These are phyloP conservation scores for Cystobasidium pallidum DNA, from an alignment of 1,284 basidiomycete species.

Conservation along the genomic window DNA sequence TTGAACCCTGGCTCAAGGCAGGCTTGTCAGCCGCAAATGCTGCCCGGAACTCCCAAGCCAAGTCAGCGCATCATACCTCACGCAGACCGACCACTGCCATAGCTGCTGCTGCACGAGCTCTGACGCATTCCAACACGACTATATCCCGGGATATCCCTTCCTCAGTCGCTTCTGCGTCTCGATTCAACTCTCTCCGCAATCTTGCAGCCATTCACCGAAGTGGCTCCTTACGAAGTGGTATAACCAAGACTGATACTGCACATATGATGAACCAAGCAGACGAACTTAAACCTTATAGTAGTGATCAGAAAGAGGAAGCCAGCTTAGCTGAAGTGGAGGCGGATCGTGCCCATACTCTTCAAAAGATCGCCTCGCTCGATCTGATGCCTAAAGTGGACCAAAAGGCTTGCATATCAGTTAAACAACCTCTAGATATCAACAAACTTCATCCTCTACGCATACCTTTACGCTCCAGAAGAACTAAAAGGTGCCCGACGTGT, in stretches of 20 bases:
- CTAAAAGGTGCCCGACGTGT: constrained; percentile 91
- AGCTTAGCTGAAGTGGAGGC: background rate
- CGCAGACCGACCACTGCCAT: constrained; percentile 61
- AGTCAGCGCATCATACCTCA: constrained; percentile 18
- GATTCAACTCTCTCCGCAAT: constrained; percentile 40
- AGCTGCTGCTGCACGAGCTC: constrained; percentile 73
- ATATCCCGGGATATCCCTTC: constrained; percentile 41
- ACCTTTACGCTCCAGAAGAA: constrained; percentile 86
- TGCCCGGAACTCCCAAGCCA: background rate
- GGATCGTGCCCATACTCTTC: background rate
- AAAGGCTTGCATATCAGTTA: background rate
- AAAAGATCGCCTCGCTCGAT: background rate
- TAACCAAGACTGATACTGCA: background rate
- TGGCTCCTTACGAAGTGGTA: background rate
- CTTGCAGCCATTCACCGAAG: constrained; percentile 33
- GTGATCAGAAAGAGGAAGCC: background rate
- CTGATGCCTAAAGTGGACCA: constrained; percentile 1
- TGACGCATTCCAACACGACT: constrained; percentile 61
- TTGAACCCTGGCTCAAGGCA: constrained; percentile 74
- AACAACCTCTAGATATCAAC: background rate
- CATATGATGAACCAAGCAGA: background rate
- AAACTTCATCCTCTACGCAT: constrained; percentile 78
- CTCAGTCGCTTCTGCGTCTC: constrained; percentile 37
- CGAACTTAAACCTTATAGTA: background rate
- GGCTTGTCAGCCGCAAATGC: constrained; percentile 41